These are phyloP conservation scores for Rhynchosporium graminicola DNA, from an alignment of 2,329 filamentous ascomycete genomes.

Conservation along the genomic window DNA sequence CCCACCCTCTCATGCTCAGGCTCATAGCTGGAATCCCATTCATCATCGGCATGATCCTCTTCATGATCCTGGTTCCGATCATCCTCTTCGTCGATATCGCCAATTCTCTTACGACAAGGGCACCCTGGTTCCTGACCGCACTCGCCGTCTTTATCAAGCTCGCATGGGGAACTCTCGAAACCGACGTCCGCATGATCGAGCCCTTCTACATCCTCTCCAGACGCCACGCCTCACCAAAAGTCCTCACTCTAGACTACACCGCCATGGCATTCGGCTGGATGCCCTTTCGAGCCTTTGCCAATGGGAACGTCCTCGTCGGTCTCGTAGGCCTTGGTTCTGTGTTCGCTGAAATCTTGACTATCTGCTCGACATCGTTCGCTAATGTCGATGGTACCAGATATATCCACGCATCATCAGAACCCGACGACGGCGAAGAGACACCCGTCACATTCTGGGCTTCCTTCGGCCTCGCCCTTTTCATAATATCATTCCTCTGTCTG, in stretches of 20 bases:
- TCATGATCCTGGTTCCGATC: constrained; percentile 58
- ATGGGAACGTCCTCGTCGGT: constrained; percentile 65
- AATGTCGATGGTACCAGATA: constrained; percentile 65
- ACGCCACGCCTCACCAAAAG: constrained; percentile 64
- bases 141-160: constrained; percentile 68
- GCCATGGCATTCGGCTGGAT: constrained; percentile 69
- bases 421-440: constrained; percentile 58
- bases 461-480: constrained; percentile 60
- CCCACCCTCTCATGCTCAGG: constrained; percentile 70
- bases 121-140: constrained; percentile 66
- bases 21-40: constrained; percentile 60
- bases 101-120: constrained; percentile 57
- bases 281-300: constrained; percentile 60
- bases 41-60: constrained; percentile 56
- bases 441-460: constrained; percentile 66
- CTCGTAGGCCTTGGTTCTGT: constrained; percentile 70
- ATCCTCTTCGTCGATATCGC: constrained; percentile 59
- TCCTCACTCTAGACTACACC: constrained; percentile 71
- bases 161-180: constrained; percentile 68
- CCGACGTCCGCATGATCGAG: constrained; percentile 70
- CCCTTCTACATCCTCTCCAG: constrained; percentile 71
- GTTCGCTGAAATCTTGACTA: constrained; percentile 71
- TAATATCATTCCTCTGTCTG: constrained; percentile 58
- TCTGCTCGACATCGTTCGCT: constrained; percentile 66
- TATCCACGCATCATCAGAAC: constrained; percentile 39